phyloP scores from a whole-genome alignment of 1,284 basidiomycete genomes.

The Marasmius tenuissimus region DNA sequence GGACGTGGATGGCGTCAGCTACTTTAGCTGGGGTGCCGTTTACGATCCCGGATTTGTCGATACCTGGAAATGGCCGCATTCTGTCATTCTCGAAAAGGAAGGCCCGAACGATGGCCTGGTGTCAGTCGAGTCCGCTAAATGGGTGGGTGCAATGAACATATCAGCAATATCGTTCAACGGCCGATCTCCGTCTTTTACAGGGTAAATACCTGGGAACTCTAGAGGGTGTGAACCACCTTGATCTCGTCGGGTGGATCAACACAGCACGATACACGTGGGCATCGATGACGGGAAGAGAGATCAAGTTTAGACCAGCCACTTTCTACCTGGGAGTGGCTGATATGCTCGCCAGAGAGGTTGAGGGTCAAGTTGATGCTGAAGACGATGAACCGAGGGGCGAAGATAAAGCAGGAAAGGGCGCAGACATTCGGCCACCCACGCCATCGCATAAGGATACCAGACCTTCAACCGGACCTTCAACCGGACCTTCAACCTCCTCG shows the following conservation, averaged over 20 bases:
- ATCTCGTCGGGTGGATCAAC: slow-evolving; percentile 86
- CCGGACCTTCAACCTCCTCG: neutral
- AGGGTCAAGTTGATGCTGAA: slow-evolving; percentile 34
- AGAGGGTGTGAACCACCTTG: slow-evolving; percentile 88
- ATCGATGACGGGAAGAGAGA: slow-evolving; percentile 83
- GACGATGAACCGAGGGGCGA: neutral
- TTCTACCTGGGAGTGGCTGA: slow-evolving; percentile 86
- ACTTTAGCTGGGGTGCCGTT: slow-evolving; percentile 92
- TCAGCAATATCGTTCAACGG: neutral
- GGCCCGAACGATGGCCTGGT: slow-evolving; percentile 93
- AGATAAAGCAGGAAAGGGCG: slow-evolving; percentile 14
- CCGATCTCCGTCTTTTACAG: slow-evolving; percentile 29
- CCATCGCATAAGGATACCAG: neutral
- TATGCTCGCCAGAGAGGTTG: slow-evolving; percentile 69
- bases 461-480: neutral
- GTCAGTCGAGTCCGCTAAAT: slow-evolving; percentile 79
- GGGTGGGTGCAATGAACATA: slow-evolving; percentile 34
- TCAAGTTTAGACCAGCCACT: slow-evolving; percentile 85
- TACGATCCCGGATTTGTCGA: slow-evolving; percentile 88
- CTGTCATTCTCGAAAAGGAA: slow-evolving; percentile 84
- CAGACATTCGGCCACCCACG: neutral
- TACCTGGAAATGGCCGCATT: slow-evolving; percentile 87
- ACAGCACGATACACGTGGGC: slow-evolving; percentile 84
- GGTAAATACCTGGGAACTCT: slow-evolving; percentile 87
- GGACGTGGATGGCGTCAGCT: slow-evolving; percentile 75